Percentiles rank a stretch among this genome's conserved stretches.
phyloP scores from a whole-genome alignment of 1,139 yeast species.

The Dujonia santamariae region DNA sequence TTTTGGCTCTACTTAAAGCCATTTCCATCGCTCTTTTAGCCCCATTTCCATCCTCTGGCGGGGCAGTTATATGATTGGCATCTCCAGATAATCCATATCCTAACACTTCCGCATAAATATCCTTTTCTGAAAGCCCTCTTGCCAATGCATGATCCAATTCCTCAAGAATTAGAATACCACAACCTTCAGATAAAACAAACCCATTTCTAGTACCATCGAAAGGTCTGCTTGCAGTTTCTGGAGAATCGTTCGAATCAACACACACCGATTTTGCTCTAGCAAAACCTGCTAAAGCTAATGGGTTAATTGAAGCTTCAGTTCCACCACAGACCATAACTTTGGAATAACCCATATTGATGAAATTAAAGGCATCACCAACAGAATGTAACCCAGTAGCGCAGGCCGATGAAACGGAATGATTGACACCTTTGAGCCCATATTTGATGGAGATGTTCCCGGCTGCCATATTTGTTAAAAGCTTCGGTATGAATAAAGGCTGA shows the following conservation, averaged over 20 bases:
- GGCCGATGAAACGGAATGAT: constrained; percentile 88
- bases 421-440: constrained; percentile 76
- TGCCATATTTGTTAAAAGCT: constrained; percentile 86
- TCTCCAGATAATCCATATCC: constrained; percentile 95
- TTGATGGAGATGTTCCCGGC: constrained; percentile 86
- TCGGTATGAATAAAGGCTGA: constrained; percentile 85
- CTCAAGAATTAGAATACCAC: constrained; percentile 79
- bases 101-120: constrained; percentile 73
- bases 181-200: constrained; percentile 91
- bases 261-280: constrained; percentile 84
- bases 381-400: constrained; percentile 97
- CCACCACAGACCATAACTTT: constrained; percentile 93
- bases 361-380: constrained; percentile 87
- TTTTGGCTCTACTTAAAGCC: constrained; percentile 56
- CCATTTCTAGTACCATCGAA: constrained; percentile 80
- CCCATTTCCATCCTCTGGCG: constrained; percentile 78
- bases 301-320: constrained; percentile 84
- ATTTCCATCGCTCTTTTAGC: constrained; percentile 79
- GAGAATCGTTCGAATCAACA: constrained; percentile 58
- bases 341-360: constrained; percentile 76
- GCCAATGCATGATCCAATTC: constrained; percentile 68
- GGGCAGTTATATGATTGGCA: constrained; percentile 92
- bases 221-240: constrained; percentile 75
- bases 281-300: constrained; percentile 86
- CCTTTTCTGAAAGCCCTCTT: constrained; percentile 51